Conservation (phyloP, 805 yeast species). For the Wickerhamomyces pijperi region DNA sequence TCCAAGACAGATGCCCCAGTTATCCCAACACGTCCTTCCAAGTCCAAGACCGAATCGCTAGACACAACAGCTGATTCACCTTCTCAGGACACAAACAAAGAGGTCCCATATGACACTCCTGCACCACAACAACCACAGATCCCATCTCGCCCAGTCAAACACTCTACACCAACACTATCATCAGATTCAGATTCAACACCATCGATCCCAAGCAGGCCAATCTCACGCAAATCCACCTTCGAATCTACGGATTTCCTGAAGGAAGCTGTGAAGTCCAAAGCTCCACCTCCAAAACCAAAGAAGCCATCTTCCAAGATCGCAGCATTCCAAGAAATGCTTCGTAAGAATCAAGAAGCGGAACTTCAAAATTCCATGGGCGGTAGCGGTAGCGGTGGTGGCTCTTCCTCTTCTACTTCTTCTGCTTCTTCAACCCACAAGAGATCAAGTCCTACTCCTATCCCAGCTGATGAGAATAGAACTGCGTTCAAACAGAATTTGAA, state of each 20-base stretch:
- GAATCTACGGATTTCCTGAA: not conserved
- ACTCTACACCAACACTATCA: not conserved
- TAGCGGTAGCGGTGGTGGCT: not conserved
- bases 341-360: slow-evolving; percentile 41
- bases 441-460: slow-evolving; percentile 29
- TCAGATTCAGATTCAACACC: slow-evolving; percentile 1
- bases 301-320: slow-evolving; percentile 72
- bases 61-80: not conserved
- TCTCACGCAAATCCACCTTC: not conserved
- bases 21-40: slow-evolving; percentile 6
- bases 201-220: slow-evolving; percentile 2
- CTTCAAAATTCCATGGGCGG: slow-evolving; percentile 21
- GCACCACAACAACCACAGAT: not conserved
- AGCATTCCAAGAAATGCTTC: slow-evolving; percentile 70
- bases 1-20: slow-evolving; percentile 3
- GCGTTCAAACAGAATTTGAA: slow-evolving; percentile 46
- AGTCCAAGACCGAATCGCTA: slow-evolving; percentile 1
- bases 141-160: slow-evolving; percentile 4
- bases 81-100: slow-evolving; percentile 1
- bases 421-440: not conserved
- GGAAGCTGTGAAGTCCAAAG: not conserved
- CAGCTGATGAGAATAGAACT: slow-evolving; percentile 11
- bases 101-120: not conserved
- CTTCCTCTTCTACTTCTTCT: not conserved
- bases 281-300: slow-evolving; percentile 62